These are phyloP conservation scores for Cytospora chrysosperma DNA, from an alignment of 2,329 filamentous ascomycete genomes.

Conservation along the genomic window DNA sequence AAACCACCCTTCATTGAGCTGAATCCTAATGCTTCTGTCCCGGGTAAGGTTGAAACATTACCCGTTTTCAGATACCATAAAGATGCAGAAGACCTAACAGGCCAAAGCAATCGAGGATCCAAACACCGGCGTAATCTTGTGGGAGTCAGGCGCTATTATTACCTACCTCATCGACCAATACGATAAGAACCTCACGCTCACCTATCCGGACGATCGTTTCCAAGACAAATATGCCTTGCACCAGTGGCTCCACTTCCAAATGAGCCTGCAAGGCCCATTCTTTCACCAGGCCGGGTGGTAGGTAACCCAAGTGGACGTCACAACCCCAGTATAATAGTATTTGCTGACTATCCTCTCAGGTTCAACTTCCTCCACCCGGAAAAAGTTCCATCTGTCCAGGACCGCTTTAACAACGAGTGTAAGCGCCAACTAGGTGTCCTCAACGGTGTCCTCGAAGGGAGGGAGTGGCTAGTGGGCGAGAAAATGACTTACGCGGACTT, in stretches of 20 bases:
- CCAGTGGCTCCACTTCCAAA: constrained; percentile 46
- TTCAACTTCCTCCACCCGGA: constrained; percentile 28
- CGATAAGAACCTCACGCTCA: constrained; percentile 42
- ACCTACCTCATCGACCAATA: constrained; percentile 47
- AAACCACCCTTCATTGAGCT: constrained; percentile 12
- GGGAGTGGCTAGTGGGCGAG: constrained; percentile 15
- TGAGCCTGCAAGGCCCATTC: constrained; percentile 44
- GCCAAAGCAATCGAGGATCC: constrained; percentile 31
- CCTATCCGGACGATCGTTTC: constrained; percentile 33
- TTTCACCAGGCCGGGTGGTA: constrained; percentile 34
- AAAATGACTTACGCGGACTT: constrained; percentile 15
- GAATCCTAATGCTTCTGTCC: constrained; percentile 17
- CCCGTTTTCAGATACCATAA: constrained; percentile 36
- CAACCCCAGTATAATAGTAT: too few relatives aligned
- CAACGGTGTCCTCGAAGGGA: constrained; percentile 33
- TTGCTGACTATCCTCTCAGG: constrained; percentile 29
- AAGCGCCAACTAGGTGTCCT: constrained; percentile 28
- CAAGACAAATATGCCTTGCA: constrained; percentile 35
- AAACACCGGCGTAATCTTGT: constrained; percentile 45
- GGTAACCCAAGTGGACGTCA: not conserved
- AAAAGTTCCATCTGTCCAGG: constrained; percentile 2
- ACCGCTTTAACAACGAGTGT: constrained; percentile 11
- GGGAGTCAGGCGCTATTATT: constrained; percentile 51
- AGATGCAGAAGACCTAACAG: too few relatives aligned
- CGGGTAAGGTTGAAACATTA: constrained; percentile 28